Percentiles rank a stretch among this genome's conserved stretches.
phyloP scores from a whole-genome alignment of 257 asterid genomes.

The Phtheirospermum japonicum region DNA sequence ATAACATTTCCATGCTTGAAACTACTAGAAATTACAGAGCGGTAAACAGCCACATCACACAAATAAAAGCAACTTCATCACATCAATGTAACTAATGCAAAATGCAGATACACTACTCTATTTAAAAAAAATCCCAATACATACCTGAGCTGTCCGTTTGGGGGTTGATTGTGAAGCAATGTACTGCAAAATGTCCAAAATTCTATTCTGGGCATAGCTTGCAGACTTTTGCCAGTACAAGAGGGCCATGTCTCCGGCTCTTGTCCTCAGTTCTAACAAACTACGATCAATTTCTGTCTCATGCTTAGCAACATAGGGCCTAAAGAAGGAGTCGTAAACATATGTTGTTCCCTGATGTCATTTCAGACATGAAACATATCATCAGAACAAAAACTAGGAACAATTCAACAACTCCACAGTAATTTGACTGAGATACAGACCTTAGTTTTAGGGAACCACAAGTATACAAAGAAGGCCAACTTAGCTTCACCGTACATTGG shows the following conservation, averaged over 20 bases:
- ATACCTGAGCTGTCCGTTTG: slow-evolving; percentile 62
- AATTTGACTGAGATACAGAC: slow-evolving; percentile 35
- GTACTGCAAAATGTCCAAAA: slow-evolving; percentile 69
- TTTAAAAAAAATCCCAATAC: slow-evolving; percentile 4
- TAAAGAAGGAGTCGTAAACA: slow-evolving; percentile 80
- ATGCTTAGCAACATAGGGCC: slow-evolving; percentile 73
- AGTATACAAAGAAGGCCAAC: slow-evolving; percentile 81
- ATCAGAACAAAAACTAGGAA: slow-evolving; percentile 16
- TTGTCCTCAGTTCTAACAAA: slow-evolving; percentile 65
- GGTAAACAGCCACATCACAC: not conserved
- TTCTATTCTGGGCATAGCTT: slow-evolving; percentile 71
- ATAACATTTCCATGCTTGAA: slow-evolving; percentile 11
- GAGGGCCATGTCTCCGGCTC: slow-evolving; percentile 77
- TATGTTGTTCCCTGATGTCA: slow-evolving; percentile 83
- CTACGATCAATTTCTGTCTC: slow-evolving; percentile 87
- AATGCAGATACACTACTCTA: not conserved
- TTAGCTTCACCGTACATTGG: slow-evolving; percentile 98
- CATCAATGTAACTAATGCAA: slow-evolving; percentile 8
- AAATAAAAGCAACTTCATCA: not conserved
- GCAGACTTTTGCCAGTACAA: slow-evolving; percentile 58
- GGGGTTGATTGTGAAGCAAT: slow-evolving; percentile 67
- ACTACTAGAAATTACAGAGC: not conserved
- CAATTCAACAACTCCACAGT: slow-evolving; percentile 12
- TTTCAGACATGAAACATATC: slow-evolving; percentile 11
- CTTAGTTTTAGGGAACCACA: slow-evolving; percentile 96